phyloP scores from a whole-genome alignment of 2,329 filamentous ascomycete genomes.

The Pochonia chlamydosporia region DNA sequence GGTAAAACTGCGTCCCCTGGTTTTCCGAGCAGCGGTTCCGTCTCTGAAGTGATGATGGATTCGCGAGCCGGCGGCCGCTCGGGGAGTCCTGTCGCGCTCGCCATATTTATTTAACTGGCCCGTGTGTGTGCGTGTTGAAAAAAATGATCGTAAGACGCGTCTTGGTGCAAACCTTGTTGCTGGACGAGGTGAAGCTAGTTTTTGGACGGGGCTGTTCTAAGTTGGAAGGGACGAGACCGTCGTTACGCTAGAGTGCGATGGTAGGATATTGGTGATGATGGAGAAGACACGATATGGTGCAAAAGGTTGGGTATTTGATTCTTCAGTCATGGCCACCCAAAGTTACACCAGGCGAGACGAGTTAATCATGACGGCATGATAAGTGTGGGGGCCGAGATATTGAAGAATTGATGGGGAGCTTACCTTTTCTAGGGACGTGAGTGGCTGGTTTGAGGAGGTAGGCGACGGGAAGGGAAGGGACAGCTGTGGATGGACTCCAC shows the following conservation, averaged over 20 bases:
- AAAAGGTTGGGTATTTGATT: too few species aligned
- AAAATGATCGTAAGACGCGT: constrained; percentile 1
- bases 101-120: constrained; percentile 41
- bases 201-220: too few species aligned
- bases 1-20: constrained; percentile 69
- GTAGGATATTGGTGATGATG: too few species aligned
- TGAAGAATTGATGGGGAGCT: background rate
- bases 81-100: constrained; percentile 63
- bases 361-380: too few species aligned
- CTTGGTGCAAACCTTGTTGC: background rate
- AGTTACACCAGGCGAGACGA: too few species aligned
- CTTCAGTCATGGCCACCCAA: too few species aligned
- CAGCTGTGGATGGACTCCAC: too few species aligned
- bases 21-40: constrained; percentile 41
- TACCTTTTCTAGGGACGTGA: constrained; percentile 1
- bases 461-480: too few species aligned
- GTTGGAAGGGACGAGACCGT: too few species aligned
- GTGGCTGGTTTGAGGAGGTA: background rate
- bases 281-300: too few species aligned
- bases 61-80: constrained; percentile 32
- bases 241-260: too few species aligned
- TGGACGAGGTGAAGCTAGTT: too few species aligned
- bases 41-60: constrained; percentile 25
- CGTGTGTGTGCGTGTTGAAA: background rate
- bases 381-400: background rate